Evolutionary conservation across 257 asterid species (phyloP).

Genomic region (Eustoma russellianum): DNA sequence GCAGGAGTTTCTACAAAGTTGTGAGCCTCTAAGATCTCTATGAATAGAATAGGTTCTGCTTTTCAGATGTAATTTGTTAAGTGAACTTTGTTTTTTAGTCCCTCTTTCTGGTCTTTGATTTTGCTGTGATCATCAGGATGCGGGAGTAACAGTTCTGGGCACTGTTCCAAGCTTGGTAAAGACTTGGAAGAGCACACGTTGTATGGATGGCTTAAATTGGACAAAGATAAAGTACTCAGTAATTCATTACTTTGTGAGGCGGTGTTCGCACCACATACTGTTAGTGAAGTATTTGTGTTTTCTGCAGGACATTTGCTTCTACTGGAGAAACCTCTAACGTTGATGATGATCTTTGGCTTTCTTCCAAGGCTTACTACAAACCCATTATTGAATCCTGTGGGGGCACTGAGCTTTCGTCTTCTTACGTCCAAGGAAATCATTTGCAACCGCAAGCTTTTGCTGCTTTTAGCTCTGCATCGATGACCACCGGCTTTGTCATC

Average conservation of each 20-base stretch:
- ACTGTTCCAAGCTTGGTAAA: constrained; percentile 96
- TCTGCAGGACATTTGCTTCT: constrained; percentile 52
- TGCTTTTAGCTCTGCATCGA: constrained; percentile 72
- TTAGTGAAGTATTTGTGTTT: constrained; percentile 1
- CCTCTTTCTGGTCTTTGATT: background rate
- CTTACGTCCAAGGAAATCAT: constrained; percentile 64
- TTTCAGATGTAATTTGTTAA: no score
- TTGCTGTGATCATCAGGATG: constrained; percentile 43
- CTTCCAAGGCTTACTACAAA: constrained; percentile 66
- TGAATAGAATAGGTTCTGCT: no score
- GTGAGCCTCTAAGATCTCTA: no score
- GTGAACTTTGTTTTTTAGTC: no score
- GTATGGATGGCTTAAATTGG: constrained; percentile 88
- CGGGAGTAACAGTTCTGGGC: constrained; percentile 77
- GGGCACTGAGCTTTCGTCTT: constrained; percentile 90
- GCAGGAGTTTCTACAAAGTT: no score
- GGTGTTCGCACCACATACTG: background rate
- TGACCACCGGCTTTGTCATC: constrained; percentile 72
- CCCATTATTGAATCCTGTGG: constrained; percentile 87
- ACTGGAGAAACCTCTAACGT: constrained; percentile 87
- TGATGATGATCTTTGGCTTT: constrained; percentile 97
- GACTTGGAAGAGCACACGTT: constrained; percentile 75
- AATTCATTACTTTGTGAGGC: background rate
- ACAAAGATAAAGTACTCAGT: constrained; percentile 60
- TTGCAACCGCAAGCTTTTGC: constrained; percentile 93